Conservation (phyloP, 768 basidiomycete genomes). For the Suillus spraguei region DNA sequence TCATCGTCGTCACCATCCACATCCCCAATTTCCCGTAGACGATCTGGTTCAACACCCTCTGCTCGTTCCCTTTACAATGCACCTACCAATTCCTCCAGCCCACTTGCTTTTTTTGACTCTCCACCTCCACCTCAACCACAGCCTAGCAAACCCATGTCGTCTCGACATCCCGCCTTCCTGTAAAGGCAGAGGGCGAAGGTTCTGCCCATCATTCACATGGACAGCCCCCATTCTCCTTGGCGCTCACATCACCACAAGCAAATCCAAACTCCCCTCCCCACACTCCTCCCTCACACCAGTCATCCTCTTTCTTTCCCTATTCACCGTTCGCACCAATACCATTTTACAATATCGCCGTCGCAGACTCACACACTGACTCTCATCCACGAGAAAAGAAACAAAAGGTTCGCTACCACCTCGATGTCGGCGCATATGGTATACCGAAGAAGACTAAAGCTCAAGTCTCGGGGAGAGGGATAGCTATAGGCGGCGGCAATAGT, state of each 20-base stretch:
- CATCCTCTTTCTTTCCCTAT: constrained; percentile 38
- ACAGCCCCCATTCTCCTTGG: constrained; percentile 42
- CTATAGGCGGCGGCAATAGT: constrained; percentile 12
- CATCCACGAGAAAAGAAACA: constrained; percentile 35
- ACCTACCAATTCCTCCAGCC: constrained; percentile 25
- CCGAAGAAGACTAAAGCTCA: constrained; percentile 53
- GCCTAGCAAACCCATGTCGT: constrained; percentile 40
- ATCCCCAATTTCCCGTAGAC: constrained; percentile 38
- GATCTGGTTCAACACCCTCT: constrained; percentile 45
- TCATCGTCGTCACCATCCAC: constrained; percentile 31
- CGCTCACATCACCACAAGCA: constrained; percentile 46
- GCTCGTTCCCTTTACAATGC: constrained; percentile 47
- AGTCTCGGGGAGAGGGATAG: constrained; percentile 29
- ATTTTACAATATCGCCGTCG: constrained; percentile 28
- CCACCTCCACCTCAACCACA: constrained; percentile 38
- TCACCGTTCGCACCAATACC: constrained; percentile 36
- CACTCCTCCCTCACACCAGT: constrained; percentile 32
- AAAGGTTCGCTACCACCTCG: constrained; percentile 51
- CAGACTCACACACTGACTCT: constrained; percentile 28
- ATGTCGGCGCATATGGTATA: constrained; percentile 85
- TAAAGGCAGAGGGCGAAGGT: constrained; percentile 48
- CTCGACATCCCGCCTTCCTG: constrained; percentile 45
- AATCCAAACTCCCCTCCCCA: constrained; percentile 31
- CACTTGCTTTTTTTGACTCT: constrained; percentile 44
- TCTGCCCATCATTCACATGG: constrained; percentile 39